A percentile compares a stretch with the other conserved stretches of the same genome.
phyloP scores from a whole-genome alignment of 768 basidiomycete genomes.

The Macrolepiota fuliginosa region DNA sequence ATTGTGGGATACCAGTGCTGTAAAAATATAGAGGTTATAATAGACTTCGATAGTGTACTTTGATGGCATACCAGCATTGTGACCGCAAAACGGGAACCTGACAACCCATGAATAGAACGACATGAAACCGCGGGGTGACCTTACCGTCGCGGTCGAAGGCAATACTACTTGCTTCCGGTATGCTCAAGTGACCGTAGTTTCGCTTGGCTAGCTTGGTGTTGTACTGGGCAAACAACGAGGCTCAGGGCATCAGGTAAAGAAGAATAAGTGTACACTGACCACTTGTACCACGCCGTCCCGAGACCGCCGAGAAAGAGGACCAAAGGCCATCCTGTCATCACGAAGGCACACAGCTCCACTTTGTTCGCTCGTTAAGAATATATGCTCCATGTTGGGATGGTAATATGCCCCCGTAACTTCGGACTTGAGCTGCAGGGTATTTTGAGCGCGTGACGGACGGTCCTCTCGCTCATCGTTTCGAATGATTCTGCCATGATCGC shows the following conservation, averaged over 20 bases:
- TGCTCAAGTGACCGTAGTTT: slow-evolving; percentile 36
- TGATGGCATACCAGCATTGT: slow-evolving; percentile 56
- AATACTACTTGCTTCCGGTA: slow-evolving; percentile 69
- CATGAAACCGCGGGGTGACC: slow-evolving; percentile 8
- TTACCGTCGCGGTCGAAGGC: slow-evolving; percentile 67
- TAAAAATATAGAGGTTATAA: slow-evolving; percentile 15
- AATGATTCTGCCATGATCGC: slow-evolving; percentile 70
- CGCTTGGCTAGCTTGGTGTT: slow-evolving; percentile 43
- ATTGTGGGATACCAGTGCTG: slow-evolving; percentile 73
- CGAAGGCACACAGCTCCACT: slow-evolving; percentile 62
- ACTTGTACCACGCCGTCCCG: slow-evolving; percentile 54
- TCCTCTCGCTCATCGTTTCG: slow-evolving; percentile 55
- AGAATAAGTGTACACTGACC: slow-evolving; percentile 28
- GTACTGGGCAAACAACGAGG: slow-evolving; percentile 26
- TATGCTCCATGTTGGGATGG: slow-evolving; percentile 65
- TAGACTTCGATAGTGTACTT: neutral
- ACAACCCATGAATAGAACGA: neutral
- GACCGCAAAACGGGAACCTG: slow-evolving; percentile 63
- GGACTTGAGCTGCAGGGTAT: slow-evolving; percentile 46
- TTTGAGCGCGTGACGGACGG: slow-evolving; percentile 37
- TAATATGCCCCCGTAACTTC: slow-evolving; percentile 67
- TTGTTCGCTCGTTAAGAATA: slow-evolving; percentile 66
- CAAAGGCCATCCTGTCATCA: slow-evolving; percentile 75
- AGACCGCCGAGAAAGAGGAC: slow-evolving; percentile 40
- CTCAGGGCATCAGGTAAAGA: neutral